These are phyloP conservation scores for Aspergillus sp. DNA, from an alignment of 2,329 filamentous ascomycete genomes.

Conservation along the genomic window DNA sequence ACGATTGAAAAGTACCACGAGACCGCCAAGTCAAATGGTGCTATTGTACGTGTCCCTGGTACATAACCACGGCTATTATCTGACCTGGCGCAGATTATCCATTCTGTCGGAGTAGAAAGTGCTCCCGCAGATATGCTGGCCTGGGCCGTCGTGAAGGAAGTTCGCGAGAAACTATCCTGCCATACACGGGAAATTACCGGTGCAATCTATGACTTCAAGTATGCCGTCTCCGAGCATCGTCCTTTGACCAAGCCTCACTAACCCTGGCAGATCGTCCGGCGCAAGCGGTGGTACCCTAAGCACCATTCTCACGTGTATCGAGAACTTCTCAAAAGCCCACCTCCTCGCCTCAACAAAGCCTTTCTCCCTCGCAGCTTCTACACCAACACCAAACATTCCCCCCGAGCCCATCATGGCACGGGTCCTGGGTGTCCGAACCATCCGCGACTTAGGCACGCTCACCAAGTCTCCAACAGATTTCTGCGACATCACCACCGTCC, in stretches of 20 bases:
- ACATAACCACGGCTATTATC: not conserved
- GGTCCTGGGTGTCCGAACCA: slow-evolving; percentile 56
- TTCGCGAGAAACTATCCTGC: slow-evolving; percentile 56
- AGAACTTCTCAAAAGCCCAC: slow-evolving; percentile 50
- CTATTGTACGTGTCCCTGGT: slow-evolving; percentile 54
- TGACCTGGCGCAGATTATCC: slow-evolving; percentile 54
- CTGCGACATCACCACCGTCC: slow-evolving; percentile 61
- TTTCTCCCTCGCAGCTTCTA: slow-evolving; percentile 56
- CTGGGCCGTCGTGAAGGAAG: slow-evolving; percentile 57
- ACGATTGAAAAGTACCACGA: slow-evolving; percentile 66
- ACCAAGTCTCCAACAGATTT: slow-evolving; percentile 58
- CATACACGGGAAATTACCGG: slow-evolving; percentile 57
- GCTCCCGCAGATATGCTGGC: slow-evolving; percentile 62
- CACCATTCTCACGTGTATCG: slow-evolving; percentile 65
- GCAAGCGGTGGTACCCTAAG: slow-evolving; percentile 66
- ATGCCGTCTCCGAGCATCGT: slow-evolving; percentile 25
- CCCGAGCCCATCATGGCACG: slow-evolving; percentile 34
- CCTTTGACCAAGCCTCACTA: slow-evolving; percentile 7
- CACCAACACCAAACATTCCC: slow-evolving; percentile 38
- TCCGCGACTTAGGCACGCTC: slow-evolving; percentile 62
- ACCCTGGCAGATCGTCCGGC: slow-evolving; percentile 39
- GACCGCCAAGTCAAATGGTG: slow-evolving; percentile 61
- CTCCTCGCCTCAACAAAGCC: slow-evolving; percentile 54
- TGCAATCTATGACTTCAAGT: slow-evolving; percentile 60
- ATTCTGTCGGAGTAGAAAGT: slow-evolving; percentile 64